A percentile compares a stretch with the other conserved stretches of the same genome.
These are phyloP conservation scores for Fusarium sulawesiense DNA, from an alignment of 2,329 filamentous ascomycete species.

Conservation along the genomic window DNA sequence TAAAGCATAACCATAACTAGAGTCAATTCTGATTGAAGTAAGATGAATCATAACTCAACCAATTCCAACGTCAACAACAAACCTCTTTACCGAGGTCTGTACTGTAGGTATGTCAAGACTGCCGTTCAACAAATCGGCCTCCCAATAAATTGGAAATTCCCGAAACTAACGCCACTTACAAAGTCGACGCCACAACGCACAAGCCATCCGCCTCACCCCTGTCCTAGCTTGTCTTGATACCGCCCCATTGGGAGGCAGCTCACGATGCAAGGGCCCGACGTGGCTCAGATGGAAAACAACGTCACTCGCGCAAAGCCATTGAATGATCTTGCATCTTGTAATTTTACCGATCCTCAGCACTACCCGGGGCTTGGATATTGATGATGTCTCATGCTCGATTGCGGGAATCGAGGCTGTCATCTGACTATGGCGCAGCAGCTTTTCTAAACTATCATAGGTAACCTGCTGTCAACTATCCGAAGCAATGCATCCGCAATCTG, in stretches of 20 bases:
- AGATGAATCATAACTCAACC: neutral
- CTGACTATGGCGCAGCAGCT: conserved; percentile 32
- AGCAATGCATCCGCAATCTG: neutral
- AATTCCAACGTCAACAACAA: neutral
- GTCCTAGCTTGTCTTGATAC: neutral
- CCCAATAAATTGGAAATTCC: neutral
- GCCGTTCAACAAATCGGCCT: conserved; percentile 3
- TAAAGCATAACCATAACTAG: neutral
- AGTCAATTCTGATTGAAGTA: neutral
- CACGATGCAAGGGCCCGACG: conserved; percentile 30
- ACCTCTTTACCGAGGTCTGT: neutral
- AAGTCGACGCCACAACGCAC: conserved; percentile 22
- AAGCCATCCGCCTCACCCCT: conserved; percentile 22
- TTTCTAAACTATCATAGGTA: neutral
- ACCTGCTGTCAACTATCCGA: conserved; percentile 4
- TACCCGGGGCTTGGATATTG: conserved; percentile 22
- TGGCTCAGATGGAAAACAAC: conserved; percentile 36
- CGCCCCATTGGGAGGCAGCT: conserved; percentile 37
- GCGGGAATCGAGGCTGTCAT: neutral
- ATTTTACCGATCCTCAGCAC: neutral
- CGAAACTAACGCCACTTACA: conserved; percentile 19
- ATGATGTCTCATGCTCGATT: neutral
- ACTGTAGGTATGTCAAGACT: neutral
- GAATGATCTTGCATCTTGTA: conserved; percentile 28
- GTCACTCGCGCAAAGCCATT: conserved; percentile 34